Base-by-base conservation (phyloP, 1,284 basidiomycete species). In the Lignosus rhinocerotis region DNA sequence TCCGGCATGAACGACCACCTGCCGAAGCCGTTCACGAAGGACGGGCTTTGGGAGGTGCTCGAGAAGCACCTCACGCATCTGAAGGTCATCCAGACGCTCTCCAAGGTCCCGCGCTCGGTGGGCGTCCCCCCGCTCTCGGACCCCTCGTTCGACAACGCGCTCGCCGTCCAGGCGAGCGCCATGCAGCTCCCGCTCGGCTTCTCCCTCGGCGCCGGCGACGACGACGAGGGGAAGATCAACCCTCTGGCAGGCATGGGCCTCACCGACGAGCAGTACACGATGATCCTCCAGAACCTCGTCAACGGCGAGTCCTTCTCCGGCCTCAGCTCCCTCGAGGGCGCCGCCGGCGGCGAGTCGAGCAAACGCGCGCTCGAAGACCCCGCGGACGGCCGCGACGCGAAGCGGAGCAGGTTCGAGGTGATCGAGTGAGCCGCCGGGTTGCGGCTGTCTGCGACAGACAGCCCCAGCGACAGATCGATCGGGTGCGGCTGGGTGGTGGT, bases 11-110 rank as follows among this genome's bases (percentile, higher is more conserved):
- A 96, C 73, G 96, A 98, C 74, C 91, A 97, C 58, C 78, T 98
- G n/a, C 92, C 95, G 8, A 98, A 98, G 73, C 96, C 96, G 1
- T 98, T 98, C 75, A 96, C 93, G 14, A 94, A 95, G 72, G 88
- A 96, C 69, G 92, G 91, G 9, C 76, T 98, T 53, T 77, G 96
- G 53, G 88, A 90, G 62, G 95, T 98, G 86, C 87, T 98, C 60
- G 94, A 98, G 87, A 96, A 96, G 85, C 95, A 98, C 70, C 78
- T 98, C 38, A 89, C 90, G 75, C 95, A 98, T 70, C 85, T 97
- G 63, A 96, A 95, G 73, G 87, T 90, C 48, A 93, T 96, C 64
- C 91, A 94, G 73, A 84, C 90, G 69, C 85, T 94, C 75, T 83
- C 87, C 43, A 82, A 82, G 62, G 74, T 94, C 25, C 86, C 90